These are phyloP conservation scores for Amoebophrya sp. DNA, from an alignment of 169 alveolate species.

Conservation along the genomic window DNA sequence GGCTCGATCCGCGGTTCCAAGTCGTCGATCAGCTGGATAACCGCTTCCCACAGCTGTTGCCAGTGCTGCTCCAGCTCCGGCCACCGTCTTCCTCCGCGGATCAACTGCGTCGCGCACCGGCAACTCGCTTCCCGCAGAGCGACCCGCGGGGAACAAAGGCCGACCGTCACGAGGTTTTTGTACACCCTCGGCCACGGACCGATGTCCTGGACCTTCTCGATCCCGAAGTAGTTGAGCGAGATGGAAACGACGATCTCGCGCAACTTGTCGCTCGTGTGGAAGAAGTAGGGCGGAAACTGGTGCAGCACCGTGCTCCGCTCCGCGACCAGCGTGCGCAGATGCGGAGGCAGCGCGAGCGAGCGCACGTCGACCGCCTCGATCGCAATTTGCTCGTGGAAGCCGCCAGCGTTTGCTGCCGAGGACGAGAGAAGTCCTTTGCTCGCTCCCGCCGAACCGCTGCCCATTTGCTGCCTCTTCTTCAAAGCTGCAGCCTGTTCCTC, in stretches of 20 bases:
- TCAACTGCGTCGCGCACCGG: background rate
- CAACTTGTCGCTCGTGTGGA: background rate
- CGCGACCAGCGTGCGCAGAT: background rate
- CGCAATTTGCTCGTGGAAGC: background rate
- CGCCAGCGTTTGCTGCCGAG: background rate
- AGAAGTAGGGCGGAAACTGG: slow-evolving; percentile 4
- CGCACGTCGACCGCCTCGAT: background rate
- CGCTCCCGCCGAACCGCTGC: background rate
- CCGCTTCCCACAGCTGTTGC: background rate
- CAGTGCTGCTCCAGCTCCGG: background rate
- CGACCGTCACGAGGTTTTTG: background rate
- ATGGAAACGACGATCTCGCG: background rate
- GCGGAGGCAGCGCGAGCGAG: background rate
- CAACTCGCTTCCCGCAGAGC: background rate
- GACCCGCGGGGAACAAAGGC: background rate
- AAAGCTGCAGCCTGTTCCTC: background rate
- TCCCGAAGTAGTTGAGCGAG: background rate
- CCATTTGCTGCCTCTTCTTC: background rate
- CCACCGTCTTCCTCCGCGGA: background rate
- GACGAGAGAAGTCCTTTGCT: background rate
- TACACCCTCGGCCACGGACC: background rate
- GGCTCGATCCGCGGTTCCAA: background rate
- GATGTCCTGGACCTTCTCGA: background rate
- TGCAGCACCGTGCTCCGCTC: background rate
- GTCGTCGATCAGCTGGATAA: background rate